phyloP scores from a whole-genome alignment of 2,329 filamentous ascomycete species.

The Furcasterigmium sp. region DNA sequence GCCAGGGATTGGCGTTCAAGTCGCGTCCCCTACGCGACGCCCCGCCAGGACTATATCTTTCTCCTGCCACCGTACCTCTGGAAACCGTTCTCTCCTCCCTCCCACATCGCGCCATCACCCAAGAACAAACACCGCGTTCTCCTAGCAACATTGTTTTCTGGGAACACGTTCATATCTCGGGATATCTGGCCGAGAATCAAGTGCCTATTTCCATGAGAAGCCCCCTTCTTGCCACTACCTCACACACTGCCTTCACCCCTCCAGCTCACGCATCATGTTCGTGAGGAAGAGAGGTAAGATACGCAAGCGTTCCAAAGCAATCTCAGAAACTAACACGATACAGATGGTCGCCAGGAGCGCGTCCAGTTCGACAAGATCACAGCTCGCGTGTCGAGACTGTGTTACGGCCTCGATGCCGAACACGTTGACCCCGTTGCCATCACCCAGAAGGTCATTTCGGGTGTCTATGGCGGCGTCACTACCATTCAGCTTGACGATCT shows the following conservation, averaged over 20 bases:
- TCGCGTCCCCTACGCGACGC: conserved; percentile 22
- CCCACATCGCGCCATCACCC: conserved; percentile 1
- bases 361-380: conserved; percentile 99
- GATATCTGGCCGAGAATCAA: neutral
- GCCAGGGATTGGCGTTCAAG: conserved; percentile 22
- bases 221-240: conserved; percentile 15
- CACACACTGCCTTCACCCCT: conserved; percentile 6
- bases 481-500: conserved; percentile 95
- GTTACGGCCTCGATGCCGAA: conserved; percentile 90
- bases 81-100: conserved; percentile 8
- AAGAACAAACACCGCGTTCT: neutral
- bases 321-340: conserved; percentile 2
- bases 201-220: conserved; percentile 8
- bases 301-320: too few species aligned
- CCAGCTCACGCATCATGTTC: conserved; percentile 43
- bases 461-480: conserved; percentile 97
- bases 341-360: conserved; percentile 98
- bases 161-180: neutral
- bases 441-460: conserved; percentile 98
- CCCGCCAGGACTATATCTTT: conserved; percentile 7
- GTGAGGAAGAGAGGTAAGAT: conserved; percentile 60
- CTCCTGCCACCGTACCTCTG: conserved; percentile 3
- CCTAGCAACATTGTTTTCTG: neutral
- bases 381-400: conserved; percentile 92
- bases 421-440: conserved; percentile 98